These are phyloP conservation scores for Clavulina sp. DNA, from an alignment of 768 basidiomycete species.

Conservation along the genomic window DNA sequence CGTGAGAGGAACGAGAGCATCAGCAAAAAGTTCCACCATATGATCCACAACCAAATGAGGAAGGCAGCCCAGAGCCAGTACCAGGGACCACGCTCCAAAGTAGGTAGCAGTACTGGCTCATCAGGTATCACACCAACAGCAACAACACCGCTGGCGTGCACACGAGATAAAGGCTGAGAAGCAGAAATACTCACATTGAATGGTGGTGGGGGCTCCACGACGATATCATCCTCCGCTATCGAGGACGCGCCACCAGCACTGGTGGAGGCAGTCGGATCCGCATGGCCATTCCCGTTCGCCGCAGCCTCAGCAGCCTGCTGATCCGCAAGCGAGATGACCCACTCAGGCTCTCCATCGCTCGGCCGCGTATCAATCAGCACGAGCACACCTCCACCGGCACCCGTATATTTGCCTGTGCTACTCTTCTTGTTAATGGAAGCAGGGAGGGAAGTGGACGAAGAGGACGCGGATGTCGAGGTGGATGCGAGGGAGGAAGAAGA, in stretches of 20 bases:
- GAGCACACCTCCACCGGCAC: constrained; percentile 76
- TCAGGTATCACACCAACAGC: too few species aligned
- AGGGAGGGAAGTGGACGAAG: neutral
- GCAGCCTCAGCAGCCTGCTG: constrained; percentile 20
- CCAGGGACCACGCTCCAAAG: too few species aligned
- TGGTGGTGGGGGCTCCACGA: constrained; percentile 56
- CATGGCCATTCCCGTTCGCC: constrained; percentile 8
- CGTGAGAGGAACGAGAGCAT: too few species aligned
- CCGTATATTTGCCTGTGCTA: constrained; percentile 21
- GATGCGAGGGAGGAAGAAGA: constrained; percentile 18
- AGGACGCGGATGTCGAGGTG: constrained; percentile 19
- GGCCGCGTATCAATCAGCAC: constrained; percentile 61
- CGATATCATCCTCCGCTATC: constrained; percentile 50
- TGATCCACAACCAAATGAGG: too few species aligned
- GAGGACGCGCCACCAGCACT: constrained; percentile 13
- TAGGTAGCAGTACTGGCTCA: too few species aligned
- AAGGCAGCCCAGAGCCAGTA: too few species aligned
- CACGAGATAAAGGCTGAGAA: too few species aligned
- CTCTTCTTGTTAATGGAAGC: constrained; percentile 1
- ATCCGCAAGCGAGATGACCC: constrained; percentile 16
- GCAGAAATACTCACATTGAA: constrained; percentile 89
- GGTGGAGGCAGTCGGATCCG: constrained; percentile 5
- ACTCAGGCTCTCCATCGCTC: constrained; percentile 45
- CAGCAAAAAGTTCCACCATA: too few species aligned
- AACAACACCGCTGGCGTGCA: too few species aligned